A percentile compares a stretch with the other conserved stretches of the same genome.
Evolutionary conservation across 208 protist species (phyloP).

Genomic region (Trypanosoma congolense): DNA sequence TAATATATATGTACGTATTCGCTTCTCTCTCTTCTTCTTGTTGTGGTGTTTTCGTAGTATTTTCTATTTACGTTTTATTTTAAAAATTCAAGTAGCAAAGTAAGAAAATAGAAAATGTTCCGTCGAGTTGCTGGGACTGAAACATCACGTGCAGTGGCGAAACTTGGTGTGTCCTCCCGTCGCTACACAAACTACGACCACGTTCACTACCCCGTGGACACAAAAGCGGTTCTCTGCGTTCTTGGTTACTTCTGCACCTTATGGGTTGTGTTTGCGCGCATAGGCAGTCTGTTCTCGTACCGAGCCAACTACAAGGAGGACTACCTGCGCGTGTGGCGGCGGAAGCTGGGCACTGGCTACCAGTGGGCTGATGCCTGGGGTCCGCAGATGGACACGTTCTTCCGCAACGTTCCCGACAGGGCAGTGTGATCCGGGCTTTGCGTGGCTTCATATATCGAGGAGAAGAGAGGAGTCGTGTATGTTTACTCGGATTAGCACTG

Average conservation of each 20-base stretch:
- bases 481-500: no score
- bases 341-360: slow-evolving; percentile 85
- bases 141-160: slow-evolving; percentile 25
- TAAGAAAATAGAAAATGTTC: slow-evolving; percentile 39
- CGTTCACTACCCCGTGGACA: slow-evolving; percentile 78
- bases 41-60: slow-evolving; percentile 6
- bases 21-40: neutral
- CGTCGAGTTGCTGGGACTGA: slow-evolving; percentile 59
- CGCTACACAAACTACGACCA: slow-evolving; percentile 78
- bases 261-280: slow-evolving; percentile 65
- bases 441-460: neutral
- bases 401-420: slow-evolving; percentile 70
- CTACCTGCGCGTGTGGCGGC: slow-evolving; percentile 77
- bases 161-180: slow-evolving; percentile 25
- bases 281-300: slow-evolving; percentile 37
- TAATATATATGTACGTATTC: neutral
- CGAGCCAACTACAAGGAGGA: slow-evolving; percentile 74
- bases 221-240: slow-evolving; percentile 30
- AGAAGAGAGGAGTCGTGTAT: neutral
- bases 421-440: slow-evolving; percentile 39
- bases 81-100: neutral
- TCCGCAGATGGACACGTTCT: slow-evolving; percentile 72
- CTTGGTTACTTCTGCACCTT: slow-evolving; percentile 70
- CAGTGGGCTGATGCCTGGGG: slow-evolving; percentile 86
- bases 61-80: no score